Evolutionary conservation across 2,329 filamentous ascomycete species (phyloP).

Genomic region (Raffaelea albimanens): DNA sequence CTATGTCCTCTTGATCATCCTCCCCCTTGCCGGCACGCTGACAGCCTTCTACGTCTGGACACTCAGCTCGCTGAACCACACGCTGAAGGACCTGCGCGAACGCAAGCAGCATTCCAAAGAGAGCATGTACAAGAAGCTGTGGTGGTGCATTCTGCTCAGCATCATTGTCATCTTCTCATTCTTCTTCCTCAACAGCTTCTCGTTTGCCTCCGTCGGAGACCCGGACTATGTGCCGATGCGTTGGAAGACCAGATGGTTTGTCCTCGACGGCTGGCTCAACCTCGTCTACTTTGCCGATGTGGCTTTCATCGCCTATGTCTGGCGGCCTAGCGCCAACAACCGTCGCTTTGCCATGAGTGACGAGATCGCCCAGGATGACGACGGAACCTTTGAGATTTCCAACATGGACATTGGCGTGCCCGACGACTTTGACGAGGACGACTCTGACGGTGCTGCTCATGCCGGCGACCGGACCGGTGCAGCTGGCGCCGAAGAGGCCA

Average conservation of each 20-base stretch:
- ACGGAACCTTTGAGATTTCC: constrained; percentile 88
- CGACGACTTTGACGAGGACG: constrained; percentile 52
- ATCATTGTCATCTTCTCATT: constrained; percentile 96
- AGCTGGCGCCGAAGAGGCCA: constrained; percentile 27
- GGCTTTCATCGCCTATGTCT: constrained; percentile 86
- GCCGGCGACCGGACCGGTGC: constrained; percentile 14
- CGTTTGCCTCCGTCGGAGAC: constrained; percentile 75
- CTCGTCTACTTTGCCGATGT: constrained; percentile 93
- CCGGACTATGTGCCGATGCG: constrained; percentile 91
- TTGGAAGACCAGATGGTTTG: constrained; percentile 96
- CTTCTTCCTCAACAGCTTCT: constrained; percentile 97
- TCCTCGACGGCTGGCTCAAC: constrained; percentile 95
- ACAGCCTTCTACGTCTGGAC: constrained; percentile 99
- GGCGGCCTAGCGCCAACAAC: constrained; percentile 95
- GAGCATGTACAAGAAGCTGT: constrained; percentile 93
- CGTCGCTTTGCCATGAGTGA: constrained; percentile 97
- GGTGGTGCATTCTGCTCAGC: constrained; percentile 91
- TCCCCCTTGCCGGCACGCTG: constrained; percentile 82
- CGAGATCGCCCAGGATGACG: constrained; percentile 96
- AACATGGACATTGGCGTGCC: constrained; percentile 82
- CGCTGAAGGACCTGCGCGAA: constrained; percentile 91
- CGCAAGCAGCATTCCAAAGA: constrained; percentile 92
- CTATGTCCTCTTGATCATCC: constrained; percentile 82
- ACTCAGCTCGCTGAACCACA: constrained; percentile 85
- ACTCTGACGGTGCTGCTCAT: constrained; percentile 38